A percentile compares a stretch with the other conserved stretches of the same genome.
Evolutionary conservation across 1,284 basidiomycete genomes (phyloP).

Genomic region (Gymnopus androsaceus): DNA sequence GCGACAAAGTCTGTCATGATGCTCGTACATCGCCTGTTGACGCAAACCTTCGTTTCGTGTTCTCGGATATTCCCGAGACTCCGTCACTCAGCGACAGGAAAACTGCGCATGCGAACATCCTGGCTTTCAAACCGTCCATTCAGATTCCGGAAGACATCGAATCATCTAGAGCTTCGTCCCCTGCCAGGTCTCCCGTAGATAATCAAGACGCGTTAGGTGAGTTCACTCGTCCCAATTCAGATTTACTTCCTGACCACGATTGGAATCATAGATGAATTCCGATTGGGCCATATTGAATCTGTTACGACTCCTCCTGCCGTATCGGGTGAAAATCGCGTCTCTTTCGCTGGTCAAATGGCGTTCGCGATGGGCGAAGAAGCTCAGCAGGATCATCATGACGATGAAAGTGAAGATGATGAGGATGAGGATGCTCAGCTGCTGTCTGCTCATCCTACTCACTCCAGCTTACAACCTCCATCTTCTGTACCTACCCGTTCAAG

Average conservation of each 20-base stretch:
- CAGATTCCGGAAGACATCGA: constrained; percentile 68
- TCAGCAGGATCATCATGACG: constrained; percentile 19
- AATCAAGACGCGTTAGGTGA: constrained; percentile 49
- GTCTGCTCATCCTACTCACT: constrained; percentile 12
- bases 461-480: constrained; percentile 42
- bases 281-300: constrained; percentile 55
- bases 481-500: constrained; percentile 58
- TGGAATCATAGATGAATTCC: constrained; percentile 42
- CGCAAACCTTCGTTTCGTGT: constrained; percentile 18
- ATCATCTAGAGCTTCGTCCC: constrained; percentile 56
- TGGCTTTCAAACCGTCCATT: constrained; percentile 39
- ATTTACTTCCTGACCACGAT: neutral
- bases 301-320: constrained; percentile 50
- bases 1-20: constrained; percentile 15
- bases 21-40: constrained; percentile 11
- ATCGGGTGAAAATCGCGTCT: constrained; percentile 41
- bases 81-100: constrained; percentile 18
- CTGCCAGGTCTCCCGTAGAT: constrained; percentile 31
- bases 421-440: constrained; percentile 7
- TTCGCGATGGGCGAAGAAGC: constrained; percentile 31
- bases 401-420: constrained; percentile 6
- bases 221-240: constrained; percentile 27
- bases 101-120: constrained; percentile 3
- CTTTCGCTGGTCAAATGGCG: constrained; percentile 40
- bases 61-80: constrained; percentile 18